phyloP scores from a whole-genome alignment of 2,329 filamentous ascomycete species.

The Xylariaceae sp. region DNA sequence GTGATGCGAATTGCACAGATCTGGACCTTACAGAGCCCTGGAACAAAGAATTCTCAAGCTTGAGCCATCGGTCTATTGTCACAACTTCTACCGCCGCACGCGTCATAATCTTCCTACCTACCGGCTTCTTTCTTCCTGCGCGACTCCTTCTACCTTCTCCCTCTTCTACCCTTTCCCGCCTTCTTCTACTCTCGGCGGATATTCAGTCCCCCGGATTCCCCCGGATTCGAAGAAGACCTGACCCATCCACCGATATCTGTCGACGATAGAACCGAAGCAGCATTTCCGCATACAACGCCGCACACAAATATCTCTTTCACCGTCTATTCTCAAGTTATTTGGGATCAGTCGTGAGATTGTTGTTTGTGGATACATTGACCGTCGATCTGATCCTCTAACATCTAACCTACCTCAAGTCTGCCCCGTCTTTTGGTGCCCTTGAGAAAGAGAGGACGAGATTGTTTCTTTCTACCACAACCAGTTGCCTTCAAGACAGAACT shows the following conservation, averaged over 20 bases:
- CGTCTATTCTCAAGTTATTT: neutral
- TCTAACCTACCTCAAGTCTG: neutral
- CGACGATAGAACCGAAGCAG: neutral
- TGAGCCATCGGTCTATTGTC: conserved; percentile 2
- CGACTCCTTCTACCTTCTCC: neutral
- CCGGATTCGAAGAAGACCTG: neutral
- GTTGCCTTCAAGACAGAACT: neutral
- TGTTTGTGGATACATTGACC: neutral
- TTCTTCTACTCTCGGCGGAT: no score
- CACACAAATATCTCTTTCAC: neutral
- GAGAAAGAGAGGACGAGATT: neutral
- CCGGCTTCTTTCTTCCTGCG: neutral
- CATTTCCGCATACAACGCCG: neutral
- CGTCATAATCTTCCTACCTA: neutral
- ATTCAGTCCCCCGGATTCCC: no score
- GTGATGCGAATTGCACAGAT: neutral
- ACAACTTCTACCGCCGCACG: conserved; percentile 2
- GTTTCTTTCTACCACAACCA: neutral
- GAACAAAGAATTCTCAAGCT: conserved; percentile 10
- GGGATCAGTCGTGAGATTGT: neutral
- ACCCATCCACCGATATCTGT: neutral
- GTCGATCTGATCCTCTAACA: neutral
- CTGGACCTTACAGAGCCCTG: neutral
- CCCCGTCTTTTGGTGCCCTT: neutral
- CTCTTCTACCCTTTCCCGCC: neutral